Percentiles rank a stretch among this genome's conserved stretches.
phyloP scores from a whole-genome alignment of 257 asterid species.

The Solanum paucissectum region DNA sequence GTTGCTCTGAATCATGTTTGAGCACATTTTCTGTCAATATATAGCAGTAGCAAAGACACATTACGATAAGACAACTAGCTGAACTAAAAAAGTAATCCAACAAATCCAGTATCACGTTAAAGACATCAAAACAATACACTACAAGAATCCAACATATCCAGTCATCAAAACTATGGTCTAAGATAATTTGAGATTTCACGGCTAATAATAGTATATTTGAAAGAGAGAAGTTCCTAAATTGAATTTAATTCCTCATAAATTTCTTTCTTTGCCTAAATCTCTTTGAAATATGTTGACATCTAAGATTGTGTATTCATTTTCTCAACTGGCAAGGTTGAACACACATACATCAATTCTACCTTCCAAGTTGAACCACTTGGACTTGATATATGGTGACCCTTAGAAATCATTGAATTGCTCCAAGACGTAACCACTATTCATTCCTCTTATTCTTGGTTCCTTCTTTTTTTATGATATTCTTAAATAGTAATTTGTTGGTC shows the following conservation, averaged over 20 bases:
- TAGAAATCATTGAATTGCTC: too few species aligned
- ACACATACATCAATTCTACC: conserved; percentile 3
- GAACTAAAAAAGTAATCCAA: neutral
- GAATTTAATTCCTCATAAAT: neutral
- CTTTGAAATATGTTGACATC: neutral
- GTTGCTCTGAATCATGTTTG: too few species aligned
- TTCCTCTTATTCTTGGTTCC: too few species aligned
- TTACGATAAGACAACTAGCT: too few species aligned
- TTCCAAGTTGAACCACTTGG: too few species aligned
- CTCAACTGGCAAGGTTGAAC: neutral
- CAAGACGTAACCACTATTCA: too few species aligned
- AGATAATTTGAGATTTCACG: neutral
- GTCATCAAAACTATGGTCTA: neutral
- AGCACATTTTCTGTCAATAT: too few species aligned
- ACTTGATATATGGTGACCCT: too few species aligned
- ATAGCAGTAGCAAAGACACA: too few species aligned
- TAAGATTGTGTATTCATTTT: neutral
- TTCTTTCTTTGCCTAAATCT: too few species aligned
- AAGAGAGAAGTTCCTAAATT: neutral
- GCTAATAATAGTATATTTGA: neutral
- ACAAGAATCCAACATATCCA: neutral
- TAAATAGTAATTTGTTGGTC: too few species aligned
- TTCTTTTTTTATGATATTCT: neutral
- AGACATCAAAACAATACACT: neutral
- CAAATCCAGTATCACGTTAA: neutral